Percentiles rank a stretch among this genome's conserved stretches.
Conservation (phyloP, 805 yeast genomes). For the Sugiyamaella qingdaonensis region DNA sequence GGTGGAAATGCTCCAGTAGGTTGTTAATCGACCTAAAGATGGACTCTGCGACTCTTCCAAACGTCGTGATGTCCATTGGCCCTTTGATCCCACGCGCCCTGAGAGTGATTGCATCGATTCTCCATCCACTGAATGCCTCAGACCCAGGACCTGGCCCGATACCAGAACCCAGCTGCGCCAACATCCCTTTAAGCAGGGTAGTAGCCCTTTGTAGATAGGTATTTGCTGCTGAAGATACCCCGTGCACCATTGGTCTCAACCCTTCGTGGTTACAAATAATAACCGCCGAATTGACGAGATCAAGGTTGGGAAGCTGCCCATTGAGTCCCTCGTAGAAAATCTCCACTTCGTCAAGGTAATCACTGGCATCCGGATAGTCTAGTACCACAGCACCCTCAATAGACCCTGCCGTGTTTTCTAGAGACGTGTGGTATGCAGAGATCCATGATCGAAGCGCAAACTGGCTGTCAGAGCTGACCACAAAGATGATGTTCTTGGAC, state of each 20-base stretch:
- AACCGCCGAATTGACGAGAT: conserved; percentile 78
- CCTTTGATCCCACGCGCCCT: conserved; percentile 61
- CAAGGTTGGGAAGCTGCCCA: conserved; percentile 94
- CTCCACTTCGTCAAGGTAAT: conserved; percentile 70
- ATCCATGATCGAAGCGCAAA: conserved; percentile 82
- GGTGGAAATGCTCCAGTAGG: conserved; percentile 91
- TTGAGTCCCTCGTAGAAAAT: conserved; percentile 81
- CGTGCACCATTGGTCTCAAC: conserved; percentile 63
- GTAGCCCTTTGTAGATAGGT: conserved; percentile 48
- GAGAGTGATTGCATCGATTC: conserved; percentile 83
- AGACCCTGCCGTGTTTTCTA: conserved; percentile 88
- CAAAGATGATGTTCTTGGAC: conserved; percentile 90
- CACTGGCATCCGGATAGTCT: conserved; percentile 63
- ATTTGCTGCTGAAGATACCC: conserved; percentile 21
- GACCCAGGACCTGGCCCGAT: conserved; percentile 60
- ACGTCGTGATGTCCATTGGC: conserved; percentile 75
- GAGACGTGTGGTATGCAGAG: conserved; percentile 79
- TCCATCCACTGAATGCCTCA: conserved; percentile 94
- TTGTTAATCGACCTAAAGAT: conserved; percentile 85
- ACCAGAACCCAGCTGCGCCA: conserved; percentile 68
- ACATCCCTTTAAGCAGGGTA: conserved; percentile 61
- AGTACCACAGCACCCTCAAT: conserved; percentile 85
- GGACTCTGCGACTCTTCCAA: conserved; percentile 87
- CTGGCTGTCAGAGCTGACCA: conserved; percentile 69
- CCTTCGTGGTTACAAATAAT: conserved; percentile 72